Evolutionary conservation across 2,329 filamentous ascomycete genomes (phyloP), one percentile per base, ranked within the genome.

Genomic region (Pestalotiopsis sp.): DNA sequence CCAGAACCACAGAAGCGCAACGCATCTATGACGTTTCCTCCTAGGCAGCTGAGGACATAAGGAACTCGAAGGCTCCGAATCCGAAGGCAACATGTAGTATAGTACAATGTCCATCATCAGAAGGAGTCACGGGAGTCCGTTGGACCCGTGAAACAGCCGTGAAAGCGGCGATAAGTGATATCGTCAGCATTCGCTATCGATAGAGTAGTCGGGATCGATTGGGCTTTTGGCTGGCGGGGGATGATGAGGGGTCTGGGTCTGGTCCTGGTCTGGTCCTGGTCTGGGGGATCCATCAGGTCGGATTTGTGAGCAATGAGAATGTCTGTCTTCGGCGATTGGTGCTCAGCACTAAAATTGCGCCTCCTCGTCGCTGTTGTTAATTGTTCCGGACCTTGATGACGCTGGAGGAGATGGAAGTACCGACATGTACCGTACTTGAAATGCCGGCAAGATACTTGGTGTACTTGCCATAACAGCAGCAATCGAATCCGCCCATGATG

Each of bases 221-320:
- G 62, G 12, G 23, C 49, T 38, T 17, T 20, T 60, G 60, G n/a
- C 38, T 66, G 20, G 45, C 52, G 23, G 25, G 38, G 23, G 38
- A 17, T 11, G 39, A 27, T 41, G 62, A 45, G 39, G n/a, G 27
- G n/a, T 23, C 23, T 23, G 60, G 13, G 14, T 23, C 17, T 23
- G 20, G 17, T 17, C 57, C 57, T n/a, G 13, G 14, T 23, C 17
- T 23, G 20, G 17, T 17, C 57, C 57, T n/a, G 70, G 72, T 72
- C 71, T 72, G 68, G 70, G 67, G 69, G 52, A 39, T 56, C 70
- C 68, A 66, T 60, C 66, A 67, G 65, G 67, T 71, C 73, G 70
- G 69, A 71, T 70, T 71, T 69, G 65, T 70, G 69, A 71, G 66
- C 65, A 67, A 52, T 36, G 31, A 36, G 31, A 36, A 36, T 52